A percentile compares a stretch with the other conserved stretches of the same genome.
These are phyloP conservation scores for Starmerella apicola DNA, from an alignment of 805 yeast species.

Conservation along the genomic window DNA sequence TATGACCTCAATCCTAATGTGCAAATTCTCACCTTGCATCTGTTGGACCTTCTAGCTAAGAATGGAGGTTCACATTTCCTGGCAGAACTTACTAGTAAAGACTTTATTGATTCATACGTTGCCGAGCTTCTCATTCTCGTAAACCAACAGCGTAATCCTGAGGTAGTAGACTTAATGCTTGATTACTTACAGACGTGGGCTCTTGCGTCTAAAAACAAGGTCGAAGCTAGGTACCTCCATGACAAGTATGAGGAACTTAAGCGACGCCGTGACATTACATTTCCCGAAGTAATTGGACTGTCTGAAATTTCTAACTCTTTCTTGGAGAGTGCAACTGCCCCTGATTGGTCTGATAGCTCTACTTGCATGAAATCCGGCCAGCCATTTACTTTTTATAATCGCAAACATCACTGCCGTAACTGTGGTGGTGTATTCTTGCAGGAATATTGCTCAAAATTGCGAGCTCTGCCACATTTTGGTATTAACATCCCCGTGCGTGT, in stretches of 20 bases:
- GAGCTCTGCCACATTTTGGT: conserved; percentile 72
- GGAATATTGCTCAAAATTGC: conserved; percentile 60
- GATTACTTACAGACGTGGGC: conserved; percentile 69
- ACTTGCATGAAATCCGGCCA: conserved; percentile 89
- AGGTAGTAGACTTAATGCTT: conserved; percentile 49
- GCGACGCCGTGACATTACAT: conserved; percentile 41
- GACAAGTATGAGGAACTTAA: conserved; percentile 48
- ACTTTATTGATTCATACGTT: conserved; percentile 70
- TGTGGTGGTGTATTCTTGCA: conserved; percentile 94
- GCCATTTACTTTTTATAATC: conserved; percentile 63
- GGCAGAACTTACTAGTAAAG: conserved; percentile 65
- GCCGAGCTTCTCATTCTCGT: conserved; percentile 42
- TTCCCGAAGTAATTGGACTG: conserved; percentile 37
- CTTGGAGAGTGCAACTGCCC: conserved; percentile 84
- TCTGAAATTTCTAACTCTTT: conserved; percentile 36
- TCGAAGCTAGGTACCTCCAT: conserved; percentile 52
- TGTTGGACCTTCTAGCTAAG: conserved; percentile 78
- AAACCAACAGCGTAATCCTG: conserved; percentile 31
- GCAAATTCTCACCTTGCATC: conserved; percentile 58
- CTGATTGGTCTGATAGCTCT: conserved; percentile 94
- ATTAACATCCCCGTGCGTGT: conserved; percentile 83
- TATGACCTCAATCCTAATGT: conserved; percentile 67
- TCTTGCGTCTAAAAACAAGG: conserved; percentile 52
- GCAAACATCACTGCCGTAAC: conserved; percentile 93
- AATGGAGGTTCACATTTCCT: conserved; percentile 85